Conservation (phyloP, 305 asterid genomes). For the Ajuga reptans region DNA sequence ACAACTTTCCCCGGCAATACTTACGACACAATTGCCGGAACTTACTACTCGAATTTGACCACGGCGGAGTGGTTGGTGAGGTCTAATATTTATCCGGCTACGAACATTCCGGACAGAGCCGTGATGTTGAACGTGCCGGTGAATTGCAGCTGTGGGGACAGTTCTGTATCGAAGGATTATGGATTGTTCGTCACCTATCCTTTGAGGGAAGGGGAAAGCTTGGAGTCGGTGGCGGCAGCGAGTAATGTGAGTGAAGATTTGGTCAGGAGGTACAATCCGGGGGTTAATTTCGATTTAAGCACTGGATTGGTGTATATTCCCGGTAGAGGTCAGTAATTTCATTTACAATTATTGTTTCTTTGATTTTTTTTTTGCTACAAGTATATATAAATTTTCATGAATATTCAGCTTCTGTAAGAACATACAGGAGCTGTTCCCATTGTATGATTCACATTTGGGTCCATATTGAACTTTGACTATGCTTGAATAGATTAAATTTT, state of each 20-base stretch:
- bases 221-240: constrained; percentile 40
- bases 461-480: background rate
- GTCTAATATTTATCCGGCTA: constrained; percentile 33
- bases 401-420: background rate
- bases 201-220: constrained; percentile 42
- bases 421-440: background rate
- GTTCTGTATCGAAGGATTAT: constrained; percentile 37
- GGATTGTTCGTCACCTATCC: constrained; percentile 85
- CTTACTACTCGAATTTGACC: constrained; percentile 54
- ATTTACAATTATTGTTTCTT: background rate
- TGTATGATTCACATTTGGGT: background rate
- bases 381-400: background rate
- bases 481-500: background rate
- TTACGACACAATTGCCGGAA: constrained; percentile 28
- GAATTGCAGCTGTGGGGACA: constrained; percentile 81
- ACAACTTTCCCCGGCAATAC: constrained; percentile 27
- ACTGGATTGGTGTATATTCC: constrained; percentile 59
- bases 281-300: constrained; percentile 40
- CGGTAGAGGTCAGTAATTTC: constrained; percentile 47
- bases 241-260: constrained; percentile 42
- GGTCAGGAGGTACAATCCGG: constrained; percentile 54
- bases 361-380: background rate
- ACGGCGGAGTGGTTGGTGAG: constrained; percentile 31
- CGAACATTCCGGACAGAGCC: constrained; percentile 42
- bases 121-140: constrained; percentile 52